Evolutionary conservation across 352 stramenopile genomes (phyloP).

Genomic region (Phytophthora citricola): DNA sequence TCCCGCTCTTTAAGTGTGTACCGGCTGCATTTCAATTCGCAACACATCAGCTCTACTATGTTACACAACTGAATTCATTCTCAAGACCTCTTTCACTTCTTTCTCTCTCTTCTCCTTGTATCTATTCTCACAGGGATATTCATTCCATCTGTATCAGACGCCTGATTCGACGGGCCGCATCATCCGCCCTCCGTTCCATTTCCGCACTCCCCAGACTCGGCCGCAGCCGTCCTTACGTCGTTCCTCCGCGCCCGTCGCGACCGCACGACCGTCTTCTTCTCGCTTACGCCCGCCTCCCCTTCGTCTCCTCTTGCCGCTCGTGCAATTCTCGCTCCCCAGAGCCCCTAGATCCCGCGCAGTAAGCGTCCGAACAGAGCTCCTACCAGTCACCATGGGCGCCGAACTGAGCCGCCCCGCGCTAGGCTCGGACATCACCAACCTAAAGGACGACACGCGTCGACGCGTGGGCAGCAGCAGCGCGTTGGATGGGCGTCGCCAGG

Average conservation of each 20-base stretch:
- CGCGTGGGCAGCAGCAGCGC: slow-evolving; percentile 75
- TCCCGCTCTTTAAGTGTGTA: background rate
- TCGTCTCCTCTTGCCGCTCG: too few species aligned
- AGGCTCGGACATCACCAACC: slow-evolving; percentile 38
- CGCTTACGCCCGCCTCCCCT: background rate
- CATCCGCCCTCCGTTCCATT: slow-evolving; percentile 24
- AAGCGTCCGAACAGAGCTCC: too few species aligned
- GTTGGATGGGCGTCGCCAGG: slow-evolving; percentile 43
- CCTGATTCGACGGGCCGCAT: slow-evolving; percentile 18
- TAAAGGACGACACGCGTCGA: slow-evolving; percentile 49
- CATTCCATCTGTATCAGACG: background rate
- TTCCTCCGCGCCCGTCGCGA: slow-evolving; percentile 10
- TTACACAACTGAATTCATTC: too few species aligned
- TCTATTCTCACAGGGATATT: background rate
- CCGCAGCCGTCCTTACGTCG: slow-evolving; percentile 3
- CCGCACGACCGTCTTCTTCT: slow-evolving; percentile 21
- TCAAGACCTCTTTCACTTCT: background rate
- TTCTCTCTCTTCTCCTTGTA: background rate
- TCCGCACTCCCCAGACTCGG: slow-evolving; percentile 14
- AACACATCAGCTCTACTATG: background rate
- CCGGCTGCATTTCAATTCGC: background rate
- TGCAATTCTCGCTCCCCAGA: too few species aligned
- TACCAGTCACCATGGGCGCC: slow-evolving; percentile 53
- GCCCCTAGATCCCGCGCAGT: too few species aligned
- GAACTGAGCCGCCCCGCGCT: slow-evolving; percentile 63